These are phyloP conservation scores for Sporothrix brunneoviolacea DNA, from an alignment of 2,329 filamentous ascomycete species.

Conservation along the genomic window DNA sequence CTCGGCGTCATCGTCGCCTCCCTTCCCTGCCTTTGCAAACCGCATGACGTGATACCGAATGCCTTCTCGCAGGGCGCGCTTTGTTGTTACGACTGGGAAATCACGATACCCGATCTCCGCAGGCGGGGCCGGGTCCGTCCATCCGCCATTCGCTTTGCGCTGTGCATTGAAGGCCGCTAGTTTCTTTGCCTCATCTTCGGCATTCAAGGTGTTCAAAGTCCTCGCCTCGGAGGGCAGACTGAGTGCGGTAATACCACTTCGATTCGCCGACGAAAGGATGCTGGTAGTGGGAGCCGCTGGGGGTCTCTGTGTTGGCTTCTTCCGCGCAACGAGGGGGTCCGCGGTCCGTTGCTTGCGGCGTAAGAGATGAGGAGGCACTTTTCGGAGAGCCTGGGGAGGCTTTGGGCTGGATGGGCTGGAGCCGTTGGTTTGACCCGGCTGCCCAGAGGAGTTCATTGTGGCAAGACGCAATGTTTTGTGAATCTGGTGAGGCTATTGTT, in stretches of 20 bases:
- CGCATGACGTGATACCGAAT: conserved; percentile 84
- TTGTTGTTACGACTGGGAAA: conserved; percentile 72
- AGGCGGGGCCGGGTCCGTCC: conserved; percentile 44
- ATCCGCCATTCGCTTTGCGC: conserved; percentile 47
- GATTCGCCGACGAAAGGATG: conserved; percentile 14
- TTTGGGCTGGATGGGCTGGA: background rate
- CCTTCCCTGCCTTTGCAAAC: conserved; percentile 56
- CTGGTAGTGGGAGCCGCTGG: conserved; percentile 20
- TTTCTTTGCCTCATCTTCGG: conserved; percentile 20
- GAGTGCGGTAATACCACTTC: conserved; percentile 11
- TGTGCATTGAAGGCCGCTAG: conserved; percentile 33
- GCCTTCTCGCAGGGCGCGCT: conserved; percentile 69
- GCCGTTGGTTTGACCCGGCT: conserved; percentile 16
- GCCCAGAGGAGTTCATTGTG: conserved; percentile 39
- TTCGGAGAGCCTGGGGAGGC: conserved; percentile 22
- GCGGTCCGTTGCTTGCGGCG: conserved; percentile 43
- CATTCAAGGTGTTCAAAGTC: conserved; percentile 11
- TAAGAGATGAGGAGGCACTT: conserved; percentile 28
- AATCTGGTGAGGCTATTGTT: no score
- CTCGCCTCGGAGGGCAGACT: conserved; percentile 18
- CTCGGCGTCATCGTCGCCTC: conserved; percentile 35
- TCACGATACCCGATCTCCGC: conserved; percentile 36
- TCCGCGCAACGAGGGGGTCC: conserved; percentile 60
- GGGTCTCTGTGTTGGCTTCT: conserved; percentile 39
- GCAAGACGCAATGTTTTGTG: no score